These are phyloP conservation scores for Rhodosporidiobolus odoratus DNA, from an alignment of 768 basidiomycete species.

Conservation along the genomic window DNA sequence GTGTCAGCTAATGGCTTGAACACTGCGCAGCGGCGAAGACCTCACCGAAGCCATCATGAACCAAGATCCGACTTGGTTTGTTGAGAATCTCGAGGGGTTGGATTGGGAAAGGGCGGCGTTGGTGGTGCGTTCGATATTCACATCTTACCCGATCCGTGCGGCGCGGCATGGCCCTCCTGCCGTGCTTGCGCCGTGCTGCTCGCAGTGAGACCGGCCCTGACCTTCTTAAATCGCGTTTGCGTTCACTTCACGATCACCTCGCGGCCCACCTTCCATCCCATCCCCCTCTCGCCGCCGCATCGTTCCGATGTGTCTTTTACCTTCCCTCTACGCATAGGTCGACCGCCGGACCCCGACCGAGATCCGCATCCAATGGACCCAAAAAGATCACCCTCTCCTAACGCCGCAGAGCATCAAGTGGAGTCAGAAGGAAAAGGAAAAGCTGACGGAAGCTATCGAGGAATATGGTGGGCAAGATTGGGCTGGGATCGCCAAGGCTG, in stretches of 20 bases:
- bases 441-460: slow-evolving; percentile 7
- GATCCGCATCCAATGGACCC: slow-evolving; percentile 34
- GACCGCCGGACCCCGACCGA: slow-evolving; percentile 12
- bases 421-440: slow-evolving; percentile 13
- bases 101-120: slow-evolving; percentile 27
- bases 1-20: background rate
- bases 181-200: too few relatives aligned
- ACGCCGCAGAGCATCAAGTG: slow-evolving; percentile 1
- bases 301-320: too few relatives aligned
- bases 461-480: slow-evolving; percentile 7
- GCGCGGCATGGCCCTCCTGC: too few relatives aligned
- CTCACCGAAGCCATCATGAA: background rate
- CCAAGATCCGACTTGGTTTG: background rate
- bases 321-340: slow-evolving; percentile 5
- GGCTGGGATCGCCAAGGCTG: slow-evolving; percentile 14
- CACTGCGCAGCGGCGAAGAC: slow-evolving; percentile 5
- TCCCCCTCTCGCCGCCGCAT: background rate
- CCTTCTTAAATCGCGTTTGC: too few relatives aligned
- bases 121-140: slow-evolving; percentile 17
- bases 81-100: slow-evolving; percentile 8
- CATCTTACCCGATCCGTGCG: too few relatives aligned
- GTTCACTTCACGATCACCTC: background rate
- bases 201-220: too few relatives aligned
- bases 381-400: slow-evolving; percentile 28
- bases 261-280: background rate